phyloP scores from a whole-genome alignment of 768 basidiomycete species.

The Asterophora parasitica region DNA sequence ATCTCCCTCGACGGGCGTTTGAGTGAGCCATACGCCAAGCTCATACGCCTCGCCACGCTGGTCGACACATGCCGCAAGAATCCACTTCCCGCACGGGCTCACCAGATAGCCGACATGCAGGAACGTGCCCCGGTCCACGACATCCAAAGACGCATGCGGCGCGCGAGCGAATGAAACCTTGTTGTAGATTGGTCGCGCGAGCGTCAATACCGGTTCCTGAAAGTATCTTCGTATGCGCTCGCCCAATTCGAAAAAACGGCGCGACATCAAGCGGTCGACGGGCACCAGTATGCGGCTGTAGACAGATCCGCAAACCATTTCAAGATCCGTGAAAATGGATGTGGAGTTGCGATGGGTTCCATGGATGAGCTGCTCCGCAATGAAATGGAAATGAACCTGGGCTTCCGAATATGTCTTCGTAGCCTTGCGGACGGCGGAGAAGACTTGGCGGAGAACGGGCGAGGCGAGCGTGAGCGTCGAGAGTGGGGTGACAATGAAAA shows the following conservation, averaged over 20 bases:
- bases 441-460: constrained; percentile 61
- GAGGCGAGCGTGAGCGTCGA: constrained; percentile 60
- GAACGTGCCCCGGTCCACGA: constrained; percentile 45
- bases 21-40: constrained; percentile 61
- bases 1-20: constrained; percentile 27
- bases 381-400: constrained; percentile 64
- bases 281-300: constrained; percentile 68
- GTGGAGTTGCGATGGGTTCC: constrained; percentile 42
- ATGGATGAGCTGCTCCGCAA: constrained; percentile 60
- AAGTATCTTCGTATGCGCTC: constrained; percentile 45
- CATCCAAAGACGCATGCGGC: constrained; percentile 35
- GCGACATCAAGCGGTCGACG: constrained; percentile 58
- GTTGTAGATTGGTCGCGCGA: constrained; percentile 43
- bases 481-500: constrained; percentile 67
- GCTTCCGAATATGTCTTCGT: constrained; percentile 41
- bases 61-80: constrained; percentile 70
- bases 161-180: constrained; percentile 36
- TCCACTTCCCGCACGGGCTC: constrained; percentile 69
- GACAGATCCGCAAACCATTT: constrained; percentile 53
- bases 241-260: constrained; percentile 37
- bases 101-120: constrained; percentile 75
- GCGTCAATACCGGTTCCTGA: constrained; percentile 60
- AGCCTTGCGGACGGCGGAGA: constrained; percentile 57
- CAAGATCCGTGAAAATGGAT: constrained; percentile 36
- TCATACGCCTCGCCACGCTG: constrained; percentile 75